A percentile compares a stretch with the other conserved stretches of the same genome.
These are phyloP conservation scores for Penicillium canescens DNA, from an alignment of 495 filamentous ascomycete species.

Conservation along the genomic window DNA sequence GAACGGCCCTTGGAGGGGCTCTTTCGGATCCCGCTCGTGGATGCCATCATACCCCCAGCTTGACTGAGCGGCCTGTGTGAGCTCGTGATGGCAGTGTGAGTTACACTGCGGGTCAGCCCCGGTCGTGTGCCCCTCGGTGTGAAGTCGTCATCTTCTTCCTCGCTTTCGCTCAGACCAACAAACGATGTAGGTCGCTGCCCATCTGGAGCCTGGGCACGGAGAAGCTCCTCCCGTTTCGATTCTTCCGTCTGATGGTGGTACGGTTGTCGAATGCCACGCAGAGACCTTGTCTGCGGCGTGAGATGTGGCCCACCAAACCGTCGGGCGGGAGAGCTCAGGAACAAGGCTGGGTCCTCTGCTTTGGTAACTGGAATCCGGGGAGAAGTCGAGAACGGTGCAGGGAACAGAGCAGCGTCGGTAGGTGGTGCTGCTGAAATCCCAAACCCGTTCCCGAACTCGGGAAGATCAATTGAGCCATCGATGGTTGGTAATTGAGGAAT, in stretches of 20 bases:
- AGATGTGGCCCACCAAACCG: conserved; percentile 46
- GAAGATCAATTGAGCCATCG: conserved; percentile 39
- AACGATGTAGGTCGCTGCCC: conserved; percentile 10
- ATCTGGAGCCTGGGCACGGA: conserved; percentile 30
- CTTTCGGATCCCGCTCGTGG: conserved; percentile 43
- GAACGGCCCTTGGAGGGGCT: conserved; percentile 45
- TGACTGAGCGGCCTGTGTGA: conserved; percentile 32
- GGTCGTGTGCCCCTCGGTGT: conserved; percentile 49
- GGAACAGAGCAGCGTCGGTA: conserved; percentile 44
- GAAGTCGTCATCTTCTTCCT: conserved; percentile 44
- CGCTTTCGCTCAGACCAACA: conserved; percentile 24
- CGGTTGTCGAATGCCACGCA: conserved; percentile 44
- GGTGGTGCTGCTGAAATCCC: conserved; percentile 32
- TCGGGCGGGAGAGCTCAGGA: conserved; percentile 54
- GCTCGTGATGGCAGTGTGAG: conserved; percentile 35
- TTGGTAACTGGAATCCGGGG: conserved; percentile 41
- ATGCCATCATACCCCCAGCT: conserved; percentile 31
- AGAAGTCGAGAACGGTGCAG: conserved; percentile 49
- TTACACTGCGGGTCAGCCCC: conserved; percentile 61
- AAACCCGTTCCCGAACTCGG: conserved; percentile 37
- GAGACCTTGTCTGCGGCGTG: conserved; percentile 30
- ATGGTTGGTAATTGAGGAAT: conserved; percentile 45
- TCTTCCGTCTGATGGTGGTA: conserved; percentile 62
- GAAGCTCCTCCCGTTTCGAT: conserved; percentile 53
- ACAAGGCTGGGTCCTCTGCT: conserved; percentile 55